These are phyloP conservation scores for Neurospora tetrasperma DNA, from an alignment of 495 filamentous ascomycete genomes.

Conservation along the genomic window DNA sequence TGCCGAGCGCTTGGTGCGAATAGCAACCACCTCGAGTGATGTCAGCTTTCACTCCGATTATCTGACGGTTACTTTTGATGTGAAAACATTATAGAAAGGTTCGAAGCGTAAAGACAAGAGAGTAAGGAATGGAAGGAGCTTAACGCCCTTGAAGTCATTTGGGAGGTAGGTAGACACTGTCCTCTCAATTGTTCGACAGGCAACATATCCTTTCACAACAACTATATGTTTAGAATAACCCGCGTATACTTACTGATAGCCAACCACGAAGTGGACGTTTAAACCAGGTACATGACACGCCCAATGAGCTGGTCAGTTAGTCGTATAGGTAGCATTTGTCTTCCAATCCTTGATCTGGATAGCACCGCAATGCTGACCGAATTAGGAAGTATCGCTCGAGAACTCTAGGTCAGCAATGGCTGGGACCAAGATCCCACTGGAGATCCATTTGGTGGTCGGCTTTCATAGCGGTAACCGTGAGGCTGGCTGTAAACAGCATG, in stretches of 20 bases:
- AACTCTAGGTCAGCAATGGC: background rate
- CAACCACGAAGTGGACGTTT: background rate
- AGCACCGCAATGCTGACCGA: background rate
- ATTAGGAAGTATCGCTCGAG: background rate
- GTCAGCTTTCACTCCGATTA: background rate
- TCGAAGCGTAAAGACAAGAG: background rate
- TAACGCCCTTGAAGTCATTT: background rate
- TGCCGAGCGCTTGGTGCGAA: no score
- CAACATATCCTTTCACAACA: background rate
- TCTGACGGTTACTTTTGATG: background rate
- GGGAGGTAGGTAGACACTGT: background rate
- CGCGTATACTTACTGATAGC: background rate
- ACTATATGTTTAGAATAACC: background rate
- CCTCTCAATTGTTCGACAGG: background rate
- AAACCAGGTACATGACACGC: background rate
- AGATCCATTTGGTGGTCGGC: background rate
- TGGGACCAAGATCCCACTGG: background rate
- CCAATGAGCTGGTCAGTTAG: background rate
- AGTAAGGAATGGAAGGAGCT: background rate
- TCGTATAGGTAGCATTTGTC: background rate
- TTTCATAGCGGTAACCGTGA: background rate
- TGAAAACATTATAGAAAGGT: background rate
- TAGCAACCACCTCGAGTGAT: no score
- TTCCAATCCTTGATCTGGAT: background rate
- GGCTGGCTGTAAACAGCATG: background rate